phyloP scores from a whole-genome alignment of 306 rosid genomes.

The Trichosanthes truncata region DNA sequence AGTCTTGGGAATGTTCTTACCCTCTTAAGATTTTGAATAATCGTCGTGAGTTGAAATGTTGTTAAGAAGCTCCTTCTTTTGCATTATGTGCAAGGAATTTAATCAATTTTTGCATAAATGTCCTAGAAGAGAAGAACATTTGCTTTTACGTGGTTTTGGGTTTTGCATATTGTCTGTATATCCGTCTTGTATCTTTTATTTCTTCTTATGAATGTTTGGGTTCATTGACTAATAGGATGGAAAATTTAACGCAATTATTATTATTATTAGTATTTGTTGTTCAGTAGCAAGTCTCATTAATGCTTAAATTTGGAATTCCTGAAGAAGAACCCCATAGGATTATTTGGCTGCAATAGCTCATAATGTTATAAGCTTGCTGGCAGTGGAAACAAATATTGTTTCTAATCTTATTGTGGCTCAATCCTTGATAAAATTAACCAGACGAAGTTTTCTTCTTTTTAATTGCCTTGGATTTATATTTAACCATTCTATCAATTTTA shows the following conservation, averaged over 20 bases:
- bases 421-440: not conserved
- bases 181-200: not conserved
- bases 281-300: not conserved
- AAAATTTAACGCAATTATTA: not conserved
- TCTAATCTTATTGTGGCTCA: not conserved
- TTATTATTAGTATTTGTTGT: not conserved
- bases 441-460: not conserved
- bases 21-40: not conserved
- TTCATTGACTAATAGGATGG: not conserved
- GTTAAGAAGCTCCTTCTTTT: not conserved
- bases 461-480: not conserved
- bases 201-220: not conserved
- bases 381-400: not conserved
- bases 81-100: not conserved
- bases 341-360: not conserved
- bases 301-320: not conserved
- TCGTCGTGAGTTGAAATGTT: not conserved
- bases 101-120: not conserved
- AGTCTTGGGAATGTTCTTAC: not conserved
- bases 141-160: not conserved
- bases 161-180: not conserved
- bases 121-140: not conserved
- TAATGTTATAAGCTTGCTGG: not conserved
- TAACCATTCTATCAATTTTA: not conserved
- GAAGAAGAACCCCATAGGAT: not conserved